Evolutionary conservation across 2,329 filamentous ascomycete species (phyloP).

Genomic region (Penicillium brasilianum): DNA sequence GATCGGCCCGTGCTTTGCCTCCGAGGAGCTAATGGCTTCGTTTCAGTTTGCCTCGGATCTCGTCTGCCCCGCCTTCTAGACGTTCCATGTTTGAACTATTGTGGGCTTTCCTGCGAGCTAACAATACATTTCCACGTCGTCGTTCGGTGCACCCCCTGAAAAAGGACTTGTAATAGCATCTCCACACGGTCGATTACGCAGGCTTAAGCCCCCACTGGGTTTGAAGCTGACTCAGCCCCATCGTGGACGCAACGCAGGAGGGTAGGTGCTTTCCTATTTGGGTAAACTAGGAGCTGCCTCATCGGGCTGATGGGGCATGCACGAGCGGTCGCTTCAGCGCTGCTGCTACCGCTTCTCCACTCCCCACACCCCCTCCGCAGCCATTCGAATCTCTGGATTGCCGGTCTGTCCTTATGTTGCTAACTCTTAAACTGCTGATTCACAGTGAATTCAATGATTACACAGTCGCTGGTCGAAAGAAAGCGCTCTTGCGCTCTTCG

Average conservation of each 20-base stretch:
- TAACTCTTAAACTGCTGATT: slow-evolving; percentile 57
- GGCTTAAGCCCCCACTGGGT: background rate
- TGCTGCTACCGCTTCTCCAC: slow-evolving; percentile 1
- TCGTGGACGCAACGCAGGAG: background rate
- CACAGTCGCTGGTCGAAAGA: slow-evolving; percentile 48
- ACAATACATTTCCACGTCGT: background rate
- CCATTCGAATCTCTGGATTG: background rate
- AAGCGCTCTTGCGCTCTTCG: slow-evolving; percentile 46
- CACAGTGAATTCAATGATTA: slow-evolving; percentile 57
- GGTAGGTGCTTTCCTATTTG: slow-evolving; percentile 18
- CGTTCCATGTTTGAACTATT: slow-evolving; percentile 9
- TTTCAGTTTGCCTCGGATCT: slow-evolving; percentile 10
- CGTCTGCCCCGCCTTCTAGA: slow-evolving; percentile 9
- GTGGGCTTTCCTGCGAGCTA: background rate
- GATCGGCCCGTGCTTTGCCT: background rate
- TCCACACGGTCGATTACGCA: background rate
- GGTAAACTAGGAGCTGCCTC: slow-evolving; percentile 6
- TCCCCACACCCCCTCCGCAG: background rate
- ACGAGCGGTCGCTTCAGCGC: background rate
- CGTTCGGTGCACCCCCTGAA: background rate
- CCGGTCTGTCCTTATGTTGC: slow-evolving; percentile 48
- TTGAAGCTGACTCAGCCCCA: slow-evolving; percentile 14
- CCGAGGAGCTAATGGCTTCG: background rate
- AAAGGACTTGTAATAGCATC: background rate
- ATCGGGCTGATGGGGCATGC: slow-evolving; percentile 4